phyloP scores from a whole-genome alignment of 1,284 basidiomycete genomes.

The Puccinia novopanici region DNA sequence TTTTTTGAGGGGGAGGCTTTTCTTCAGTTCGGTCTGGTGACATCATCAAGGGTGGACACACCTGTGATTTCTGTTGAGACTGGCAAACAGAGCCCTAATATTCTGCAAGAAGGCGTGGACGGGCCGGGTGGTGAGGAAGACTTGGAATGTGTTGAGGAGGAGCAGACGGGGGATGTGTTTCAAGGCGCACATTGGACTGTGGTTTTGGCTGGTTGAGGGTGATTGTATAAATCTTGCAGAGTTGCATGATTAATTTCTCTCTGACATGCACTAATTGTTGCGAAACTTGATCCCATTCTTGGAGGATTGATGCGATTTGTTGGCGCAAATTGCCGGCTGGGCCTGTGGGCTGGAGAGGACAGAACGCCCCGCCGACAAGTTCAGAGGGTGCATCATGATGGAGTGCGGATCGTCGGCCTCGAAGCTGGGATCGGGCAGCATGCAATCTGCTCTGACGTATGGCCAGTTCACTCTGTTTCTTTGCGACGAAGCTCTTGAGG shows the following conservation, averaged over 20 bases:
- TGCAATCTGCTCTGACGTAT: constrained; percentile 8
- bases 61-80: constrained; percentile 40
- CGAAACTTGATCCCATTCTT: constrained; percentile 25
- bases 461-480: constrained; percentile 13
- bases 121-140: neutral
- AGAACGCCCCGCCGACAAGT: neutral
- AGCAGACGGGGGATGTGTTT: constrained; percentile 11
- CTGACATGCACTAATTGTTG: constrained; percentile 24
- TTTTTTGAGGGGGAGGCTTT: too few relatives aligned
- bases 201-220: neutral
- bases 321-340: neutral
- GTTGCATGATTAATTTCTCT: constrained; percentile 34
- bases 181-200: neutral
- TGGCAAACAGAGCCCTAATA: constrained; percentile 42
- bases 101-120: constrained; percentile 10
- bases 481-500: neutral
- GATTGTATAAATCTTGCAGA: constrained; percentile 34
- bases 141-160: neutral
- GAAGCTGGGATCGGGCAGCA: constrained; percentile 4
- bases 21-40: neutral
- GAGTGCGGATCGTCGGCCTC: constrained; percentile 10
- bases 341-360: neutral
- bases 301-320: constrained; percentile 15
- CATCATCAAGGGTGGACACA: too few relatives aligned
- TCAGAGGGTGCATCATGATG: neutral